Evolutionary conservation across 331 rosid genomes (phyloP), one percentile per base, ranked within the genome.

Genomic region (Pyrus hybrid): DNA sequence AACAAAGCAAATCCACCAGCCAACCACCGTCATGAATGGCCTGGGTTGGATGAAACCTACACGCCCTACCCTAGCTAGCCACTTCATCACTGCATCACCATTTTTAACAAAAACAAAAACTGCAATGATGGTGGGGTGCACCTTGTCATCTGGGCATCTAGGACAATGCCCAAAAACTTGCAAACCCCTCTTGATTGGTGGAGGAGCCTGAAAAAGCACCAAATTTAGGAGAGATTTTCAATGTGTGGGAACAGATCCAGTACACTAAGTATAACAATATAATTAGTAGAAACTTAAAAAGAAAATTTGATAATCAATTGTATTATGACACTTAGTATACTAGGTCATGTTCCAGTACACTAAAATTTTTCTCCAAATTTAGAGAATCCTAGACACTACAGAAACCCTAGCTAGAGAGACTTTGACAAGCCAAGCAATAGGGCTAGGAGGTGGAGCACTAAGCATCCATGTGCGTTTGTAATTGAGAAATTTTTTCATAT

Each of bases 121-220:
- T 13, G 63, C 61, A 66, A 43, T 53, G 29, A 77, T 66, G 77
- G 77, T 89, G 92, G 92, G 90, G 86, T 84, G 89, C 90, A 89
- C 81, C 33, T 64, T 67, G 73, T 53, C 30, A n/a, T n/a, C 30
- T 68, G 63, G 49, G 21, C 71, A 80, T 75, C 79, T 64, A 80
- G 82, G 87, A 73, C 65, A 67, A 25, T 71, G 58, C 86, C 77
- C 67, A 51, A 61, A 77, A 68, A 18, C 32, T 63, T 57, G 62
- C 67, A 22, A 13, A 51, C 5, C 63, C 33, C 70, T 65, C 76
- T 63, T 56, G 30, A 66, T 79, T 72, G 76, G 83, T 51, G 73
- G 80, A 56, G 60, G 28, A 23, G 37, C 77, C 71, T 56, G 20
- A 28, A 29, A 76, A 72, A 41, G 47, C 47, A 41, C 5, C 47